phyloP scores from a whole-genome alignment of 305 asterid species.

The Salvia sclarea region DNA sequence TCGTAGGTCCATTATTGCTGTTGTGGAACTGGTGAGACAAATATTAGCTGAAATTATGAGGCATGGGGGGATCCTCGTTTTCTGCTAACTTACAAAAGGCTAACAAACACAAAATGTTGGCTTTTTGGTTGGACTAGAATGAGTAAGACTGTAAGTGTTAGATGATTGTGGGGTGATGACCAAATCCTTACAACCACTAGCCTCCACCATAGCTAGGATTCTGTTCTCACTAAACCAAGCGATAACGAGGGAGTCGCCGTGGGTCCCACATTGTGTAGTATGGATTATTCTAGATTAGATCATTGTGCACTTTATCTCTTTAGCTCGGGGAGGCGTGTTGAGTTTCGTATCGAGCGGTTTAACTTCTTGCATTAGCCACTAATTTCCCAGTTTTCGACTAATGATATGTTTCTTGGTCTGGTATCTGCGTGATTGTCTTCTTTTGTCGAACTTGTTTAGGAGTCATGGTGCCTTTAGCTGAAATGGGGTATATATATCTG shows the following conservation, averaged over 20 bases:
- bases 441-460: background rate
- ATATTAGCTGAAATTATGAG: conserved; percentile 19
- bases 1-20: conserved; percentile 34
- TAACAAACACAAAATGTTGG: conserved; percentile 36
- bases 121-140: conserved; percentile 39
- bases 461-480: too few species aligned
- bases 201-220: conserved; percentile 30
- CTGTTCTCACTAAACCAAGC: conserved; percentile 25
- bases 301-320: background rate
- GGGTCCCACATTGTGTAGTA: conserved; percentile 36
- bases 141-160: conserved; percentile 27
- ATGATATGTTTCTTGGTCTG: background rate
- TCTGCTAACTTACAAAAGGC: conserved; percentile 48
- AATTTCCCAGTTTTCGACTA: background rate
- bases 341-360: too few species aligned
- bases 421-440: background rate
- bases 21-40: conserved; percentile 40
- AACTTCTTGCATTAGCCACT: too few species aligned
- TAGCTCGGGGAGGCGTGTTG: background rate
- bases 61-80: conserved; percentile 40
- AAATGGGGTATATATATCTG: too few species aligned
- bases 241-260: conserved; percentile 25
- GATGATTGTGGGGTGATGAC: conserved; percentile 19
- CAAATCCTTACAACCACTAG: conserved; percentile 37
- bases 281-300: conserved; percentile 23